These are phyloP conservation scores for Stellera chamaejasme DNA, from an alignment of 345 rosid species.

Conservation along the genomic window DNA sequence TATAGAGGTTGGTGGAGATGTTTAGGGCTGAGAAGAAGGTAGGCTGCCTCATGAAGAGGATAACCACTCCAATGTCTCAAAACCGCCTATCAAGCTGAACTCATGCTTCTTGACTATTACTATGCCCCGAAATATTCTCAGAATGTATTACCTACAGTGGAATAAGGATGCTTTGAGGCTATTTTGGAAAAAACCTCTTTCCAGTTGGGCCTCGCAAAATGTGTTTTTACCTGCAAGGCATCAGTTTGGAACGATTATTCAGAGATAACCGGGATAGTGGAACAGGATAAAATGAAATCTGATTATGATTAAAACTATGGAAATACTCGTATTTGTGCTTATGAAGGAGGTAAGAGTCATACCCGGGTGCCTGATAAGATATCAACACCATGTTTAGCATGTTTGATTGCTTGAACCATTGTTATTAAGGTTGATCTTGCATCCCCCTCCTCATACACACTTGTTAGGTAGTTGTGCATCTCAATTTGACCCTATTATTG, in stretches of 20 bases:
- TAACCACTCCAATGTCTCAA: too few species aligned
- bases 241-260: not conserved
- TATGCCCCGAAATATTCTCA: not conserved
- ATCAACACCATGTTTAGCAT: constrained; percentile 96
- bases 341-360: constrained; percentile 12
- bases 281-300: not conserved
- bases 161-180: constrained; percentile 73
- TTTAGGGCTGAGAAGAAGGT: too few species aligned
- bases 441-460: constrained; percentile 97
- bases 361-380: constrained; percentile 93
- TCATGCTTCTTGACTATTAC: not conserved
- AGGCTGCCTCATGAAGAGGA: too few species aligned
- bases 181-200: constrained; percentile 71
- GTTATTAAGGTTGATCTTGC: constrained; percentile 94
- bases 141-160: constrained; percentile 58
- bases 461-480: constrained; percentile 91
- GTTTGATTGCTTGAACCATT: constrained; percentile 95
- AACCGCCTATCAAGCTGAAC: too few species aligned
- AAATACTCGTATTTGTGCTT: not conserved
- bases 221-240: constrained; percentile 74
- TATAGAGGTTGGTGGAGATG: too few species aligned
- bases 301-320: not conserved
- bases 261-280: not conserved
- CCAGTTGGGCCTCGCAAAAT: constrained; percentile 97
- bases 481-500: constrained; percentile 79